A percentile compares a stretch with the other conserved stretches of the same genome.
phyloP scores from a whole-genome alignment of 768 basidiomycete species.

The Lactifluus rugatus region DNA sequence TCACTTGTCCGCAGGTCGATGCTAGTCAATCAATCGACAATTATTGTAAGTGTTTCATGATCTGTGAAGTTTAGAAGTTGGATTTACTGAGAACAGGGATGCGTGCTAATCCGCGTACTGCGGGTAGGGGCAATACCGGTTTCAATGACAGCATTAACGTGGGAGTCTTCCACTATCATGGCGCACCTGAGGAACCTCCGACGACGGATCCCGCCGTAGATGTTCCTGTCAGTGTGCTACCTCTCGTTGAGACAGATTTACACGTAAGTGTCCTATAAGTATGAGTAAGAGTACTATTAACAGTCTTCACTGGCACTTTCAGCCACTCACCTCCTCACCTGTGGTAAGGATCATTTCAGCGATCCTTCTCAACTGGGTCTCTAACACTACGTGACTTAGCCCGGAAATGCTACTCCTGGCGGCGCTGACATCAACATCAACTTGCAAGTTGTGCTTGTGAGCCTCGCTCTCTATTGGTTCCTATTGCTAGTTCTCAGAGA shows the following conservation, averaged over 20 bases:
- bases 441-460: slow-evolving; percentile 19
- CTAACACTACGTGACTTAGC: slow-evolving; percentile 11
- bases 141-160: slow-evolving; percentile 27
- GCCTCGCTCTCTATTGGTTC: not conserved
- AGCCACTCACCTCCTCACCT: slow-evolving; percentile 12
- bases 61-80: not conserved
- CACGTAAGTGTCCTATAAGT: slow-evolving; percentile 3
- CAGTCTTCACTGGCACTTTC: not conserved
- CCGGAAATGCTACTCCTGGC: slow-evolving; percentile 19
- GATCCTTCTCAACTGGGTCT: no score
- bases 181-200: slow-evolving; percentile 27
- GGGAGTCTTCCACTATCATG: slow-evolving; percentile 33
- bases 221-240: not conserved
- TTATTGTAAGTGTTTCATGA: slow-evolving; percentile 30
- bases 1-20: slow-evolving; percentile 21
- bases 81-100: slow-evolving; percentile 5
- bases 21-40: slow-evolving; percentile 35
- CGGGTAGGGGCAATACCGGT: slow-evolving; percentile 17
- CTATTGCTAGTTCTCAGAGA: not conserved
- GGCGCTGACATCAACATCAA: slow-evolving; percentile 21
- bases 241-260: slow-evolving; percentile 19
- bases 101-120: slow-evolving; percentile 21
- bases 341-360: slow-evolving; percentile 2
- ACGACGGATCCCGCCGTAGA: slow-evolving; percentile 16
- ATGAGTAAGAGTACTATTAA: not conserved